A percentile compares a stretch with the other conserved stretches of the same genome.
Conservation (phyloP, 768 basidiomycete species). For the Porphyrellus cyaneotinctus region DNA sequence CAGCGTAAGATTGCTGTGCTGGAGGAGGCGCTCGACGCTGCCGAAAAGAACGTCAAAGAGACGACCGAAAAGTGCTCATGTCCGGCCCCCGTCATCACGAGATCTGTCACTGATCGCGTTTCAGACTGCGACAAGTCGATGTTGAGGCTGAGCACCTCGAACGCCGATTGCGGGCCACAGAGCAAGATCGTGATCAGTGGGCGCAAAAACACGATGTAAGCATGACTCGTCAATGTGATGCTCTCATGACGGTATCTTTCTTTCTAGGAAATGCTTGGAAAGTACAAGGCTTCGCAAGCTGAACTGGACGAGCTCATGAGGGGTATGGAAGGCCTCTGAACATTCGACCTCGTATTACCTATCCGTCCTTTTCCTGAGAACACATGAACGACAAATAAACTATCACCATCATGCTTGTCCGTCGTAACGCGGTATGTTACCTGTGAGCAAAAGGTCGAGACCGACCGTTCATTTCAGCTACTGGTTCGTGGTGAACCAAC, state of each 20-base stretch:
- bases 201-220: constrained; percentile 91
- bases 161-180: constrained; percentile 78
- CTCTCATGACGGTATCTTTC: constrained; percentile 4
- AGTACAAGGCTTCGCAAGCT: constrained; percentile 67
- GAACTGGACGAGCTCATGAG: constrained; percentile 82
- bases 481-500: too few species aligned
- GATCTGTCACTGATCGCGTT: constrained; percentile 19
- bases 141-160: constrained; percentile 99
- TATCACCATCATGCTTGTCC: too few species aligned
- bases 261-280: constrained; percentile 61
- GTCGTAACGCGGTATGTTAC: too few species aligned
- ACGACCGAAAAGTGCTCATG: constrained; percentile 87
- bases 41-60: constrained; percentile 96
- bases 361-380: too few species aligned
- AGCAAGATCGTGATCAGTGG: constrained; percentile 89
- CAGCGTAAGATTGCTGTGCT: constrained; percentile 84
- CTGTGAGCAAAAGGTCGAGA: too few species aligned
- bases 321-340: constrained; percentile 69
- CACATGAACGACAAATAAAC: too few species aligned
- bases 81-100: constrained; percentile 1
- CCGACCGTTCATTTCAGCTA: too few species aligned
- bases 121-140: constrained; percentile 90
- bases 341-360: neutral
- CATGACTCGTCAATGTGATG: constrained; percentile 24
- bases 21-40: constrained; percentile 92